Conservation (phyloP, 495 filamentous ascomycete genomes). For the Venustampulla echinocandica region DNA sequence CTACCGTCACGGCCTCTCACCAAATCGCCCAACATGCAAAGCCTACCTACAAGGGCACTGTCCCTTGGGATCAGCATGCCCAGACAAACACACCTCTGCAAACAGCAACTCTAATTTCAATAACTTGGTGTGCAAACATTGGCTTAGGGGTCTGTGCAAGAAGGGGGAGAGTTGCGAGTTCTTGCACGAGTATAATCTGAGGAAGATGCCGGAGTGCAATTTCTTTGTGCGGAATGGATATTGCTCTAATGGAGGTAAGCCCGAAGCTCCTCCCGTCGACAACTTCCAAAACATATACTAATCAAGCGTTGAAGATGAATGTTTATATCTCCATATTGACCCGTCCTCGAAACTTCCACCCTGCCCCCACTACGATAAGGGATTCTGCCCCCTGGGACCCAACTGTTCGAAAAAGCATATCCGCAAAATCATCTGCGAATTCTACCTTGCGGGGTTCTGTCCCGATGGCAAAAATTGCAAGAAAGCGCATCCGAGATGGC, state of each 20-base stretch:
- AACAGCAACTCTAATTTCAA: conserved; percentile 52
- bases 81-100: conserved; percentile 50
- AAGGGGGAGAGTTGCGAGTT: conserved; percentile 95
- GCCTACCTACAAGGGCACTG: conserved; percentile 73
- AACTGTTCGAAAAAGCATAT: conserved; percentile 82
- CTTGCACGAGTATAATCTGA: conserved; percentile 94
- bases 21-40: conserved; percentile 71
- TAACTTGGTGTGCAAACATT: conserved; percentile 94
- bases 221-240: conserved; percentile 83
- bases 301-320: conserved; percentile 54
- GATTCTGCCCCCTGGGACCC: conserved; percentile 87
- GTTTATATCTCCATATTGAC: conserved; percentile 89
- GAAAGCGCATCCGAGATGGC: conserved; percentile 74
- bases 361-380: conserved; percentile 91
- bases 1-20: conserved; percentile 69
- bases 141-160: conserved; percentile 93
- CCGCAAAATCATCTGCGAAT: conserved; percentile 65
- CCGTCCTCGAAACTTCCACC: conserved; percentile 70
- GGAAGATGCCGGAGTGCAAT: conserved; percentile 95
- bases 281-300: not conserved
- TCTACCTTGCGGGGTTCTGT: conserved; percentile 90
- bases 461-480: conserved; percentile 73
- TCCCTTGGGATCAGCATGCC: conserved; percentile 64
- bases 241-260: conserved; percentile 67
- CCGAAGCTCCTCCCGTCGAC: not conserved